Conservation (phyloP, 352 stramenopile genomes). For the Peronosclerospora sorghi region DNA sequence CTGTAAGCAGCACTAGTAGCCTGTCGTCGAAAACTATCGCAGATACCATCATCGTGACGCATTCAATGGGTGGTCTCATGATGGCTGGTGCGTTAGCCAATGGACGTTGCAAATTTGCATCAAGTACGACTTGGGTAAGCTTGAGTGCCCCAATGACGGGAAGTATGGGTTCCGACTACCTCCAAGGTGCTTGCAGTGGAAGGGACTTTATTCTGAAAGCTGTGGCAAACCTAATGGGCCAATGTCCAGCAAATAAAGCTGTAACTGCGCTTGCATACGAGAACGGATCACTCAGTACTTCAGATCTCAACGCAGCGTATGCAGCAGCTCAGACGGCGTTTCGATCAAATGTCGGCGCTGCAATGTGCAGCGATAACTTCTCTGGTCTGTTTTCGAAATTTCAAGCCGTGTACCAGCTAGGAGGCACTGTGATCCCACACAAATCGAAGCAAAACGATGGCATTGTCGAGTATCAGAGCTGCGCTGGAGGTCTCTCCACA, state of each 20-base stretch:
- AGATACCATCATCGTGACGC: slow-evolving; percentile 14
- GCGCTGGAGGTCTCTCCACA: too few species aligned
- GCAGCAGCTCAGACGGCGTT: slow-evolving; percentile 19
- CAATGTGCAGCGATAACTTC: slow-evolving; percentile 26
- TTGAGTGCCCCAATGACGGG: slow-evolving; percentile 16
- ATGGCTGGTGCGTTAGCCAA: slow-evolving; percentile 14
- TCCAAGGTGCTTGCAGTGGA: slow-evolving; percentile 20
- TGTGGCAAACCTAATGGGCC: slow-evolving; percentile 13
- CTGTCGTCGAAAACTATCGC: background rate
- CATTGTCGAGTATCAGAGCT: too few species aligned
- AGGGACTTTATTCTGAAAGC: slow-evolving; percentile 12
- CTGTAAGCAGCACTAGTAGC: slow-evolving; percentile 14
- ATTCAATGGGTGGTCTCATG: slow-evolving; percentile 14
- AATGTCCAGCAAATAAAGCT: slow-evolving; percentile 21
- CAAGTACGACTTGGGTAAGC: slow-evolving; percentile 19
- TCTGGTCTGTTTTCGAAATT: slow-evolving; percentile 25
- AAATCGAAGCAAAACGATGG: too few species aligned
- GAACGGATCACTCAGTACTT: slow-evolving; percentile 11
- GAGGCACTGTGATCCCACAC: too few species aligned
- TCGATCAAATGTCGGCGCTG: slow-evolving; percentile 17
- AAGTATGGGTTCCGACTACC: slow-evolving; percentile 22
- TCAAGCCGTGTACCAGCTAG: slow-evolving; percentile 11
- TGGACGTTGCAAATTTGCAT: slow-evolving; percentile 7
- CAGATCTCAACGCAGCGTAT: slow-evolving; percentile 13
- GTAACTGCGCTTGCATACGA: slow-evolving; percentile 27